Percentiles rank a stretch among this genome's conserved stretches.
Evolutionary conservation across 805 yeast species (phyloP).

Genomic region (Kodamaea laetipori): DNA sequence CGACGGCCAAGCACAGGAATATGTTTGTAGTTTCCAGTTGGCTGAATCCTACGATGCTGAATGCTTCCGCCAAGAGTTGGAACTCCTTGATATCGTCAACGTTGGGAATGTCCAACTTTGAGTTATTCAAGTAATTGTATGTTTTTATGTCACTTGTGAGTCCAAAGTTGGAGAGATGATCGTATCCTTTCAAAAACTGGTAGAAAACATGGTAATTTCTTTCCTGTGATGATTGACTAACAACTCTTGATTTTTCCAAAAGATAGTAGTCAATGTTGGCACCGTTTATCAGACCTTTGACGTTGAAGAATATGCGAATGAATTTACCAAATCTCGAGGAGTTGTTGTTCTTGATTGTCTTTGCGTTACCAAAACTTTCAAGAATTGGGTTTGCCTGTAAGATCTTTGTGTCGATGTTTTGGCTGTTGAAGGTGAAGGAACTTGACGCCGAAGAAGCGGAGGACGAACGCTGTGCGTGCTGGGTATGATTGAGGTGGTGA

Average conservation of each 20-base stretch:
- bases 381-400: constrained; percentile 92
- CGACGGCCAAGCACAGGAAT: constrained; percentile 67
- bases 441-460: constrained; percentile 10
- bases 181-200: constrained; percentile 73
- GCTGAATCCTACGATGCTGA: constrained; percentile 71
- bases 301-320: constrained; percentile 76
- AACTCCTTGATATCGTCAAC: constrained; percentile 78
- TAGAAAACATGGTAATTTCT: constrained; percentile 94
- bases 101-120: constrained; percentile 62
- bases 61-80: constrained; percentile 60
- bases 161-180: constrained; percentile 49
- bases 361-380: constrained; percentile 97
- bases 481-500: constrained; percentile 4
- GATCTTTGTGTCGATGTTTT: constrained; percentile 77
- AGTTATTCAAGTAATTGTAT: constrained; percentile 60
- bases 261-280: constrained; percentile 95
- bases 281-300: constrained; percentile 68
- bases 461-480: constrained; percentile 6
- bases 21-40: constrained; percentile 56
- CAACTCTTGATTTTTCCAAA: constrained; percentile 90
- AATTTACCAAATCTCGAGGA: constrained; percentile 97
- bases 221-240: constrained; percentile 70
- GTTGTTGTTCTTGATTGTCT: constrained; percentile 89
- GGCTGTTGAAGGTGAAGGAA: constrained; percentile 18
- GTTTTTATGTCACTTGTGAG: constrained; percentile 39